These are phyloP conservation scores for Cubamyces sp. DNA, from an alignment of 768 basidiomycete species.

Conservation along the genomic window DNA sequence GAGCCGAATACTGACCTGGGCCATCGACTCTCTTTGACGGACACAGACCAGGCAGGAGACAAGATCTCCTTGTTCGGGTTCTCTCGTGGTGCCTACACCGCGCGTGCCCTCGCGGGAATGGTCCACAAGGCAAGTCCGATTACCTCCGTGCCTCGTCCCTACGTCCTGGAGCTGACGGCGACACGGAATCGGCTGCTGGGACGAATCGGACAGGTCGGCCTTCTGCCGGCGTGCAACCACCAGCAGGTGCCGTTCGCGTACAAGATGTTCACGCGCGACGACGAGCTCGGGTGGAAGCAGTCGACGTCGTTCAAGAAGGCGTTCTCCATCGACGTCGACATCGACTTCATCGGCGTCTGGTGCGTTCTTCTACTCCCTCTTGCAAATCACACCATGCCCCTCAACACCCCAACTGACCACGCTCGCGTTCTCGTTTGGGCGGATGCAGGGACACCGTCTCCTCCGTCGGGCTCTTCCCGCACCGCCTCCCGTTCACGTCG, in stretches of 20 bases:
- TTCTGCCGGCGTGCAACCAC: slow-evolving; percentile 70
- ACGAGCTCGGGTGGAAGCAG: slow-evolving; percentile 62
- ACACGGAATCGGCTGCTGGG: neutral
- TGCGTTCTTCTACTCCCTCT: slow-evolving; percentile 30
- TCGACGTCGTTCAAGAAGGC: slow-evolving; percentile 73
- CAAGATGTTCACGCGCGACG: slow-evolving; percentile 68
- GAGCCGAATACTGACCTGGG: neutral
- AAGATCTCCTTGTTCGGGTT: slow-evolving; percentile 83
- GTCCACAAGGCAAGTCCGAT: slow-evolving; percentile 56
- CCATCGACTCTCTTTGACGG: no score
- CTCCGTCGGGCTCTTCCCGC: slow-evolving; percentile 68
- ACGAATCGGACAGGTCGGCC: slow-evolving; percentile 52
- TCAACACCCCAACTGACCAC: neutral
- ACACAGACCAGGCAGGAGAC: slow-evolving; percentile 63
- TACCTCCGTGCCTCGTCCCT: neutral
- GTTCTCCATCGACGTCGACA: slow-evolving; percentile 72
- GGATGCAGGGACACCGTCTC: slow-evolving; percentile 68
- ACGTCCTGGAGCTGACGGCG: no score
- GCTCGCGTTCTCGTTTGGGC: no score
- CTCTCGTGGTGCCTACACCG: slow-evolving; percentile 75
- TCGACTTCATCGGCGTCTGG: slow-evolving; percentile 80
- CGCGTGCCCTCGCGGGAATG: slow-evolving; percentile 77
- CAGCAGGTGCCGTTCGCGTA: slow-evolving; percentile 82
- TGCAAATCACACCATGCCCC: no score
- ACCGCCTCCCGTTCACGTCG: slow-evolving; percentile 65